A percentile compares a stretch with the other conserved stretches of the same genome.
Evolutionary conservation across 2,329 filamentous ascomycete species (phyloP).

Genomic region (Aspergillus unguis): DNA sequence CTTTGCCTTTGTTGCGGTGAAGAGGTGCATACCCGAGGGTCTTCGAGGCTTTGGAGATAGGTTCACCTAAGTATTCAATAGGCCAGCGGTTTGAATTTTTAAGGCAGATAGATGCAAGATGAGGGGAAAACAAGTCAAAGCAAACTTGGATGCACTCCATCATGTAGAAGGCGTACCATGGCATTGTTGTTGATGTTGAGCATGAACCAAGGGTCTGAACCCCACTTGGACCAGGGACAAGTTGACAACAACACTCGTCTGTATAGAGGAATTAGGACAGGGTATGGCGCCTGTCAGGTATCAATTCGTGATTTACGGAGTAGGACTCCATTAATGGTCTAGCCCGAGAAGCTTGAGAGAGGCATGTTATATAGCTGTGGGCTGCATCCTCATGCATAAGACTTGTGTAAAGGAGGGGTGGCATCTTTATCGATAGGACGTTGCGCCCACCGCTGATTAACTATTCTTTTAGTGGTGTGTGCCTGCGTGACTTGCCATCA

Average conservation of each 20-base stretch:
- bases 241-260: conserved; percentile 16
- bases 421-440: conserved; percentile 31
- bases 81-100: neutral
- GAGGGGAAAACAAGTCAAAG: neutral
- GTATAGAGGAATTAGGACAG: neutral
- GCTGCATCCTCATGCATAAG: conserved; percentile 5
- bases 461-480: conserved; percentile 23
- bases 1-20: conserved; percentile 31
- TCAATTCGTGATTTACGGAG: neutral
- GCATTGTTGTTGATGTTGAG: conserved; percentile 4
- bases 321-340: neutral
- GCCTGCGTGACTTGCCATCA: conserved; percentile 26
- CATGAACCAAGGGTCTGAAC: conserved; percentile 19
- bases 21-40: conserved; percentile 17
- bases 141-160: too few relatives aligned
- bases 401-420: conserved; percentile 25
- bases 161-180: neutral
- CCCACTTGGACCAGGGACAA: conserved; percentile 15
- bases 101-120: neutral
- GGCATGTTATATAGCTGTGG: conserved; percentile 5
- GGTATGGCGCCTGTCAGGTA: neutral
- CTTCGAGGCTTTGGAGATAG: conserved; percentile 6
- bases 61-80: neutral
- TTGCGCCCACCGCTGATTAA: conserved; percentile 11
- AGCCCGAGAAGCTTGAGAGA: neutral